A percentile compares a stretch with the other conserved stretches of the same genome.
phyloP scores from a whole-genome alignment of 1,284 basidiomycete species.

The Rhodotorula sp. region DNA sequence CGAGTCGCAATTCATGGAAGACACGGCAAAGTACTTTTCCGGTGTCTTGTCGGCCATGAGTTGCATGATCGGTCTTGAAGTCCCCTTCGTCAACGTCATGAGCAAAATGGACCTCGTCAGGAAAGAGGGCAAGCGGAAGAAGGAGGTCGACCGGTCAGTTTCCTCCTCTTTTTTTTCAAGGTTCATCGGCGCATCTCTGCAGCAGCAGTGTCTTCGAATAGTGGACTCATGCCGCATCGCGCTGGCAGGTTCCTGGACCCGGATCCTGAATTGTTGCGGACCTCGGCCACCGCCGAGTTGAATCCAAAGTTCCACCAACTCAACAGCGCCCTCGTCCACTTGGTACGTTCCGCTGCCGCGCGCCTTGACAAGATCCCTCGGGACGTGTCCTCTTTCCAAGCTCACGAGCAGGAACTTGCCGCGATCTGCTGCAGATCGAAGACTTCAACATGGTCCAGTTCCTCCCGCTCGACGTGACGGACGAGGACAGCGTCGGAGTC shows the following conservation, averaged over 20 bases:
- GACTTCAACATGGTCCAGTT: constrained; percentile 98
- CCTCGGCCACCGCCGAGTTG: constrained; percentile 61
- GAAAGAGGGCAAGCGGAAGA: constrained; percentile 60
- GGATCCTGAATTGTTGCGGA: constrained; percentile 84
- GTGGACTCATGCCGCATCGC: neutral
- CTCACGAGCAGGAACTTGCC: neutral
- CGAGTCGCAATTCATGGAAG: constrained; percentile 98
- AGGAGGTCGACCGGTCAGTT: constrained; percentile 69
- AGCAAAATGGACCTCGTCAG: constrained; percentile 99
- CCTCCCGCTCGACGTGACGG: constrained; percentile 87
- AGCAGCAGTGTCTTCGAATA: neutral
- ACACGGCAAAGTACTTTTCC: constrained; percentile 97
- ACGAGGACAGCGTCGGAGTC: constrained; percentile 83
- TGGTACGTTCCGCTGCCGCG: constrained; percentile 60
- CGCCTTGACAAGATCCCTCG: no score
- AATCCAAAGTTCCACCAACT: constrained; percentile 90
- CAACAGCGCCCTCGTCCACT: constrained; percentile 90
- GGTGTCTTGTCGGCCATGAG: constrained; percentile 99
- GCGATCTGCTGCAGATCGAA: constrained; percentile 68
- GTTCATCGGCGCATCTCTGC: neutral
- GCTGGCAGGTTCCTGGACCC: constrained; percentile 81
- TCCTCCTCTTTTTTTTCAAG: neutral
- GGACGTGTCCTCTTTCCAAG: neutral
- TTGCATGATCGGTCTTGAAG: constrained; percentile 96
- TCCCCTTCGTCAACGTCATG: constrained; percentile 96